Percentiles rank a stretch among this genome's conserved stretches.
These are phyloP conservation scores for Aspergillus brasiliensis DNA, from an alignment of 2,329 filamentous ascomycete genomes.

Conservation along the genomic window DNA sequence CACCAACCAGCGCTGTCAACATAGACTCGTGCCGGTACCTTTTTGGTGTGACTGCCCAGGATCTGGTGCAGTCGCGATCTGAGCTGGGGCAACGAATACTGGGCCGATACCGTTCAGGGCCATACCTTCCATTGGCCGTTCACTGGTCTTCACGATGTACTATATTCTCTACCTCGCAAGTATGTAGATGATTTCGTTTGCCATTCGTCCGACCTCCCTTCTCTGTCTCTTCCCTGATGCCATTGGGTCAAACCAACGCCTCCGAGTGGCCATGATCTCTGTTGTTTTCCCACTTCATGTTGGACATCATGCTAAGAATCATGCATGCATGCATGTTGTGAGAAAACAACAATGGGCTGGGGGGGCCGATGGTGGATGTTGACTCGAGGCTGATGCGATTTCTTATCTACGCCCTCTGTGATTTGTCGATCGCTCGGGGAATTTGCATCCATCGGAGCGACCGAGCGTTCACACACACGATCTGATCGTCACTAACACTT, in stretches of 20 bases:
- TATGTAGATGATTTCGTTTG: conserved; percentile 55
- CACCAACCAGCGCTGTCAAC: conserved; percentile 23
- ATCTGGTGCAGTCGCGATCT: conserved; percentile 23
- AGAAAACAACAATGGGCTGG: background rate
- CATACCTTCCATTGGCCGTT: conserved; percentile 24
- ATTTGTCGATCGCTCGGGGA: conserved; percentile 13
- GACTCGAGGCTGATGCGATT: background rate
- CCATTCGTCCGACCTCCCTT: conserved; percentile 10
- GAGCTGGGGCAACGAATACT: conserved; percentile 27
- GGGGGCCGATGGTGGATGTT: no score
- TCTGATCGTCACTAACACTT: conserved; percentile 35
- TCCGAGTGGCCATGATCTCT: no score
- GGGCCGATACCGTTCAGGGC: conserved; percentile 23
- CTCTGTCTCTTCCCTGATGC: background rate
- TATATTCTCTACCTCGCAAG: conserved; percentile 70
- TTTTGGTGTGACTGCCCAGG: no score
- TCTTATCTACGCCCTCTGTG: conserved; percentile 10
- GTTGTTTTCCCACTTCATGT: background rate
- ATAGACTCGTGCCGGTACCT: conserved; percentile 20
- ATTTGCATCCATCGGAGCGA: background rate
- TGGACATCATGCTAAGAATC: background rate
- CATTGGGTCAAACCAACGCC: background rate
- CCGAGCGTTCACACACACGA: background rate
- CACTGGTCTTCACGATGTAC: conserved; percentile 39
- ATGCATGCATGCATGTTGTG: background rate